Evolutionary conservation across 371 early-diverging fungal species (phyloP).

Genomic region (Mortierella sp.): DNA sequence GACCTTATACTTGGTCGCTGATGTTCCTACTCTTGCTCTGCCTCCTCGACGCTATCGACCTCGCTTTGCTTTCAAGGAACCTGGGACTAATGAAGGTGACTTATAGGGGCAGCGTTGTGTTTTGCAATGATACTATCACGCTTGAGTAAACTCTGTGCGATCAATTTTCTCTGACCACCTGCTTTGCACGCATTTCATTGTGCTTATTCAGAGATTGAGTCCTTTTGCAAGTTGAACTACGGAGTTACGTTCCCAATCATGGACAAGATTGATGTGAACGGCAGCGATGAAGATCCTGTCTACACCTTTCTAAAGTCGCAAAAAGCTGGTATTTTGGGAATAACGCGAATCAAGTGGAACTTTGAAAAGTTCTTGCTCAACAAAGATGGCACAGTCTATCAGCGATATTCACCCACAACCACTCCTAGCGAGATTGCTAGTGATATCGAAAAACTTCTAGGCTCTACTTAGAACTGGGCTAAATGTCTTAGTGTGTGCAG

Average conservation of each 20-base stretch:
- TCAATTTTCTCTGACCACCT: neutral
- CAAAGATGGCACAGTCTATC: constrained; percentile 75
- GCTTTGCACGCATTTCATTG: neutral
- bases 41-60: neutral
- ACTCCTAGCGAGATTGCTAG: constrained; percentile 67
- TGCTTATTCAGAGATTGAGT: constrained; percentile 67
- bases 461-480: neutral
- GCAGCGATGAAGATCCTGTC: constrained; percentile 78
- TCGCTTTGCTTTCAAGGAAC: constrained; percentile 59
- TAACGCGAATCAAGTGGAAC: constrained; percentile 83
- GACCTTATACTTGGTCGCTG: neutral
- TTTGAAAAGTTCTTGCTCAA: constrained; percentile 85
- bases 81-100: constrained; percentile 65
- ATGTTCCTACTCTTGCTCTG: neutral
- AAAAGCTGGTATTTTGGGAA: constrained; percentile 69
- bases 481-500: too few relatives aligned
- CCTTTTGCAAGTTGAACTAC: constrained; percentile 76
- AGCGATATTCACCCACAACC: constrained; percentile 71
- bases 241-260: constrained; percentile 87
- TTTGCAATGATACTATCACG: neutral
- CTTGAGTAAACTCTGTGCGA: neutral
- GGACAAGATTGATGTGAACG: constrained; percentile 91
- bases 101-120: too few relatives aligned
- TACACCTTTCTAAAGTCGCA: constrained; percentile 80
- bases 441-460: constrained; percentile 67